Base-by-base conservation (phyloP, 345 rosid species). In the Populus davidiana region DNA sequence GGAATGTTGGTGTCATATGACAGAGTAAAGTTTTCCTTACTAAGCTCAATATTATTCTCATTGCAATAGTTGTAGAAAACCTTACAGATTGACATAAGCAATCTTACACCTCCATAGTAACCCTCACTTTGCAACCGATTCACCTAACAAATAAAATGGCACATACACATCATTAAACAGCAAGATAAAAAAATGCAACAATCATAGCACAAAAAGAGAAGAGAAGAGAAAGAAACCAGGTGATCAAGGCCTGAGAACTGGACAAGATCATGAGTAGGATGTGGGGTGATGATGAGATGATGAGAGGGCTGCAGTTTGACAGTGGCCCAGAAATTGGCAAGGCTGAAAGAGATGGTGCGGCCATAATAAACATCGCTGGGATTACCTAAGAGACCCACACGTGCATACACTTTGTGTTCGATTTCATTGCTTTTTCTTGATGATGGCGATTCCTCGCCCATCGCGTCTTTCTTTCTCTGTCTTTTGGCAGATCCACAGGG, bases 1-100 rank as follows among this genome's bases (percentile, higher is more conserved):
- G 98, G 99, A 79, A 93, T 92, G 49, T 96, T 93, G 52, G 98
- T 92, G 25, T 93, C 97, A 77, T 96, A 96, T 7, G 95, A 91
- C 1, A 93, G 74, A 68, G 92, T 79, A 82, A 96, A 96, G 83
- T 91, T 90, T 13, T 79, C 52, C 1, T 72, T 59, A 31, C 84
- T 91, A 80, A 93, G 97, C 36, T 74, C 67, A 33, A 92, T 87
- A 44, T 49, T 74, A 78, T 93, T 88, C 33, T 85, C 90, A 74
- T 84, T 86, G 81, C 97, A 92, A 63, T 92, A 73, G 67, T 67
- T 78, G 49, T 67, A 56, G 78, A 96, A 93, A 20, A 92, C 86
- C 84, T 88, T 92, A 47, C 96, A 96, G 66, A 93, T 89, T 0
- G 99, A 90, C 99, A 96, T 90, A 25, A 96, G 88, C 90, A 93